A percentile compares a stretch with the other conserved stretches of the same genome.
Evolutionary conservation across 139 green algal species (phyloP).

Genomic region (Picochlorum costavermella): DNA sequence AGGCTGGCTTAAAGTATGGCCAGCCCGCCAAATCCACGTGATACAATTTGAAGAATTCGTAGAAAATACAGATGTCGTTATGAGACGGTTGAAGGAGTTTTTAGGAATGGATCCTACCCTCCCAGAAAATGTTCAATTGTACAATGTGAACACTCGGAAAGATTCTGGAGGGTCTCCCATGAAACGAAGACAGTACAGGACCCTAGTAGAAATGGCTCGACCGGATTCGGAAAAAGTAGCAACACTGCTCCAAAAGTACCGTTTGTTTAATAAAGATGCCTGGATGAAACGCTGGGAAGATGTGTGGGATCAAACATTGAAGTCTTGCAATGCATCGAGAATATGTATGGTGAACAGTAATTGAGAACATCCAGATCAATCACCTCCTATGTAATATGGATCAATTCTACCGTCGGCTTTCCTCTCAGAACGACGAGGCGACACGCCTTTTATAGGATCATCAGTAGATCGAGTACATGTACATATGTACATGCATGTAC

Average conservation of each 20-base stretch:
- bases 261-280: conserved; percentile 1
- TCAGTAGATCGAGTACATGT: too few species aligned
- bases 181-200: conserved; percentile 4
- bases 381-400: too few species aligned
- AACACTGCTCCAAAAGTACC: background rate
- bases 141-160: conserved; percentile 9
- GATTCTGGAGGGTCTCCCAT: conserved; percentile 5
- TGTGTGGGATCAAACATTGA: conserved; percentile 2
- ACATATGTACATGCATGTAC: too few species aligned
- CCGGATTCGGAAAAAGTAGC: background rate
- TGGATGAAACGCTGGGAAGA: conserved; percentile 7
- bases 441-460: too few species aligned
- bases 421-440: too few species aligned
- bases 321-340: conserved; percentile 3
- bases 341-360: conserved; percentile 5
- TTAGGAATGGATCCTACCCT: conserved; percentile 12
- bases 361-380: background rate
- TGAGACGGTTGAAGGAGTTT: conserved; percentile 9
- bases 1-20: conserved; percentile 8
- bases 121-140: background rate
- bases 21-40: conserved; percentile 7
- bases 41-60: conserved; percentile 13
- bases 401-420: too few species aligned
- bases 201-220: background rate
- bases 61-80: background rate